Conservation (phyloP, 441 rosid species). For the Bocquillonia castaneifolia region DNA sequence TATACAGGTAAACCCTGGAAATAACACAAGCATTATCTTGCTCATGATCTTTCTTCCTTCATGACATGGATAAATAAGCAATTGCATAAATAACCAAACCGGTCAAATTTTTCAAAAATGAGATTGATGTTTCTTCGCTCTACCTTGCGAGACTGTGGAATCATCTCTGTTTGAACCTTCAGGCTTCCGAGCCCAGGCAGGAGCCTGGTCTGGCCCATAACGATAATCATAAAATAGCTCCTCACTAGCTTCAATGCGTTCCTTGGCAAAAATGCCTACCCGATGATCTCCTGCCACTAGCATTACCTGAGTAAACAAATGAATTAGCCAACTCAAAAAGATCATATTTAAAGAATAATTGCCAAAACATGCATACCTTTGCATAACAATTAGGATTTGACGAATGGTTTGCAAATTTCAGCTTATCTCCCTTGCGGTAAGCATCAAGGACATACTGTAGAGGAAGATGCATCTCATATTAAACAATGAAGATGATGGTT, state of each 20-base stretch:
- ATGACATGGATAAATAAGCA: background rate
- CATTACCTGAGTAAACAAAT: conserved; percentile 49
- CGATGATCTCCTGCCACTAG: conserved; percentile 88
- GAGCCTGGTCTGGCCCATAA: conserved; percentile 87
- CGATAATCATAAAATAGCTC: conserved; percentile 82
- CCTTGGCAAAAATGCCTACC: conserved; percentile 74
- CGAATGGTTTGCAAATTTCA: conserved; percentile 84
- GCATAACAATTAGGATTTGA: conserved; percentile 85
- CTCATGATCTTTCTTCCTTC: conserved; percentile 6
- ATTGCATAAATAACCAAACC: background rate
- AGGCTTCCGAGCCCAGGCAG: conserved; percentile 85
- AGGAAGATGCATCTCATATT: conserved; percentile 5
- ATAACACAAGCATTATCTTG: conserved; percentile 1
- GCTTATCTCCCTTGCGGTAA: conserved; percentile 81
- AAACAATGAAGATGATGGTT: background rate
- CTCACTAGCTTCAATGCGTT: conserved; percentile 68
- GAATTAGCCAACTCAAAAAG: conserved; percentile 19
- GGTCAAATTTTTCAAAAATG: conserved; percentile 36
- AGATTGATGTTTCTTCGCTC: conserved; percentile 96
- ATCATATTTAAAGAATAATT: background rate
- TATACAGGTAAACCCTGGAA: conserved; percentile 21
- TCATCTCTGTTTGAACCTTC: conserved; percentile 82
- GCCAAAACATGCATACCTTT: conserved; percentile 43
- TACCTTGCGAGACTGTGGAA: conserved; percentile 57
- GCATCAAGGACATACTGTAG: conserved; percentile 72